phyloP scores from a whole-genome alignment of 345 rosid genomes.

The Eucalyptus pauciflora region DNA sequence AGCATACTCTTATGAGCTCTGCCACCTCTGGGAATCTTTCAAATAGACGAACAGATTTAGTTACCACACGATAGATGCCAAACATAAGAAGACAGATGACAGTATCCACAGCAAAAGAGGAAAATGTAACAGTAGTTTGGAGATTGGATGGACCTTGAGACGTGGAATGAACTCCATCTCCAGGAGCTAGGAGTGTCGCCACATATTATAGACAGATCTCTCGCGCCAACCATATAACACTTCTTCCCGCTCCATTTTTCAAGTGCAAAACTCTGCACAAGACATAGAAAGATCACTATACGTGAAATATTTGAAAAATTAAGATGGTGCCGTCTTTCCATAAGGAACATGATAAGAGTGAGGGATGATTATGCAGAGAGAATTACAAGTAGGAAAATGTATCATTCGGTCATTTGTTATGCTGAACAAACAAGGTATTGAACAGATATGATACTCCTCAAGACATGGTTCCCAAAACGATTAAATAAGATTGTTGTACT shows the following conservation, averaged over 20 bases:
- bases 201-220: neutral
- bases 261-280: constrained; percentile 10
- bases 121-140: neutral
- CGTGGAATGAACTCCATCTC: neutral
- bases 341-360: neutral
- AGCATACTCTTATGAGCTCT: too few relatives aligned
- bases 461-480: neutral
- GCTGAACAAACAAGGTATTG: neutral
- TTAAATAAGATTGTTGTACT: neutral
- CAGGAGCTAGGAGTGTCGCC: constrained; percentile 3
- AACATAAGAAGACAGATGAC: neutral
- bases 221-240: constrained; percentile 15
- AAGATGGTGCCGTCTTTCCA: neutral
- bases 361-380: neutral
- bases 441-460: neutral
- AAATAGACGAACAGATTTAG: too few relatives aligned
- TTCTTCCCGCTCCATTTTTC: constrained; percentile 21
- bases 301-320: neutral
- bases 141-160: constrained; percentile 3
- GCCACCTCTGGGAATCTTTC: too few relatives aligned
- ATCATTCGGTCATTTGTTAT: neutral
- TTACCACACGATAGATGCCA: neutral
- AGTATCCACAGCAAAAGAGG: neutral
- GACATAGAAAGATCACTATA: neutral
- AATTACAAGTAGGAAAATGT: neutral